Conservation (phyloP, 78 protist species). For the Chrysochromulina tobinii region DNA sequence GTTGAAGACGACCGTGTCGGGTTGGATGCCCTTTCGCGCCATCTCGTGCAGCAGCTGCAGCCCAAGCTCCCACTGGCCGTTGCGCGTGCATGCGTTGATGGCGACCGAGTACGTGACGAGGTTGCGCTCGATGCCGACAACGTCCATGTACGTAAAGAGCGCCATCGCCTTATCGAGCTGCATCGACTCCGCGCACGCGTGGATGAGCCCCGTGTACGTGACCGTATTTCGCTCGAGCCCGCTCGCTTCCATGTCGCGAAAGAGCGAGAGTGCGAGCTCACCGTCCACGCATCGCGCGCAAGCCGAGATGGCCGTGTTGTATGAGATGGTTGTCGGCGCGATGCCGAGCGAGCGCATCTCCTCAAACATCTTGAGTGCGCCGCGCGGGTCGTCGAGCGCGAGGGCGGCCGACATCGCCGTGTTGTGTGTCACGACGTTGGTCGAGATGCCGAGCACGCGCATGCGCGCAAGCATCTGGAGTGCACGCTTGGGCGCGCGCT, state of each 20-base stretch:
- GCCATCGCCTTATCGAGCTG: background rate
- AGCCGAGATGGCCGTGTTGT: background rate
- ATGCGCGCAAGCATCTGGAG: background rate
- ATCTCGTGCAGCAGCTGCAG: background rate
- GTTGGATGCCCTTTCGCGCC: background rate
- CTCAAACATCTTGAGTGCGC: background rate
- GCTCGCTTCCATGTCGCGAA: background rate
- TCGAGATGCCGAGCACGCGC: background rate
- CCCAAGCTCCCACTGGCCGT: background rate
- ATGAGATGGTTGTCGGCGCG: background rate
- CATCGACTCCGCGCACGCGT: background rate
- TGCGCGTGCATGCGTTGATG: background rate
- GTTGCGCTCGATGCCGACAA: background rate
- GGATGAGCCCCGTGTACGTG: background rate
- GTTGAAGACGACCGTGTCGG: background rate
- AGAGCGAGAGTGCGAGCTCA: background rate
- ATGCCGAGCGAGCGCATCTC: background rate
- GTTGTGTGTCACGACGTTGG: background rate
- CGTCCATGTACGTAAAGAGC: constrained; percentile 8
- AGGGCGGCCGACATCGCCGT: background rate
- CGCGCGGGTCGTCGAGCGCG: background rate
- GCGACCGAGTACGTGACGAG: background rate
- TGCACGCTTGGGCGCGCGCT: background rate
- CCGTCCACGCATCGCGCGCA: background rate
- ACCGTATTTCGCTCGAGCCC: background rate